Percentiles rank a stretch among this genome's conserved stretches.
Evolutionary conservation across 441 rosid species (phyloP).

Genomic region (Adansonia rubrostipa): DNA sequence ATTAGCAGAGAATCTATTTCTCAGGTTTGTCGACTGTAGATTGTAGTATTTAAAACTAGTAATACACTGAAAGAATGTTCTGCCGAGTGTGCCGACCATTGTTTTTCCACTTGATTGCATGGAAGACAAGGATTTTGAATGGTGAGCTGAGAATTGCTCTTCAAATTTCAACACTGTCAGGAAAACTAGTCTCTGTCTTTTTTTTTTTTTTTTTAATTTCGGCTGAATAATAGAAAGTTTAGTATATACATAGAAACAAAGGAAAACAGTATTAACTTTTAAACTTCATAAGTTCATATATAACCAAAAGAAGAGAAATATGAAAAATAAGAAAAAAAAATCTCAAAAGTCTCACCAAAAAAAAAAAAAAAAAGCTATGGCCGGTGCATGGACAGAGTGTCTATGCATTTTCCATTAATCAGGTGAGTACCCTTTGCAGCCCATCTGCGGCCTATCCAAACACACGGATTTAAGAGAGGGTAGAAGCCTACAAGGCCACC

Average conservation of each 20-base stretch:
- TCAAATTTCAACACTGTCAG: not conserved
- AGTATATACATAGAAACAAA: not conserved
- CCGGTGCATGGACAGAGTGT: slow-evolving; percentile 30
- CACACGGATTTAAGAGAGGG: not conserved
- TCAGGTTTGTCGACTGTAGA: not conserved
- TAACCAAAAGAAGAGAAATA: too few relatives aligned
- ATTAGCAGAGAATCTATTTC: too few relatives aligned
- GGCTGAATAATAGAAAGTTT: not conserved
- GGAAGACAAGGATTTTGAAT: not conserved
- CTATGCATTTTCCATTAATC: slow-evolving; percentile 27
- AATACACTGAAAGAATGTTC: not conserved
- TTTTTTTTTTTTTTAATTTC: not conserved
- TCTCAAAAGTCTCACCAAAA: not conserved
- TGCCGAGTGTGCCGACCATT: not conserved
- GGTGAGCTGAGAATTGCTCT: not conserved
- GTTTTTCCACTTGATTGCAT: slow-evolving; percentile 5
- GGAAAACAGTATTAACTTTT: not conserved
- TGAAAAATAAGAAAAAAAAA: too few relatives aligned
- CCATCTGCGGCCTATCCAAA: slow-evolving; percentile 27
- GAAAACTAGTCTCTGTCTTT: not conserved
- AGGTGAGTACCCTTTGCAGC: not conserved
- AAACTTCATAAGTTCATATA: too few relatives aligned
- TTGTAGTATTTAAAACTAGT: slow-evolving; percentile 4
- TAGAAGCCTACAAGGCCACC: slow-evolving; percentile 15
- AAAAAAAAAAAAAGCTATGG: slow-evolving; percentile 29